phyloP scores from a whole-genome alignment of 345 rosid genomes.

The Cardiospermum halicacabum region DNA sequence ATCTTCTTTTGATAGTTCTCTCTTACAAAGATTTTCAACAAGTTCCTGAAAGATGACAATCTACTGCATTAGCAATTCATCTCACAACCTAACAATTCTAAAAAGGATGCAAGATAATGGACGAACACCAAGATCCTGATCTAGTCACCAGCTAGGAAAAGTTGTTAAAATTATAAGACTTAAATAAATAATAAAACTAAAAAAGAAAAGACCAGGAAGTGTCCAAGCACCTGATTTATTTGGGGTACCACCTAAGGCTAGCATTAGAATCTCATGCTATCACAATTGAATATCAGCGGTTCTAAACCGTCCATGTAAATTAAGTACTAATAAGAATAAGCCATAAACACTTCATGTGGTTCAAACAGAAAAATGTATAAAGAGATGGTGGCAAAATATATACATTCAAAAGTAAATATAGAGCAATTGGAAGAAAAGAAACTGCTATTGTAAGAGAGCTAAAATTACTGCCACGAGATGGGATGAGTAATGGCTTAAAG shows the following conservation, averaged over 20 bases:
- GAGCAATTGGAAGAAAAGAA: not conserved
- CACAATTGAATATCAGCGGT: not conserved
- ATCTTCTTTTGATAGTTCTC: constrained; percentile 82
- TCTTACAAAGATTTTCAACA: constrained; percentile 74
- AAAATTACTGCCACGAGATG: not conserved
- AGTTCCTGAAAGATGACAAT: constrained; percentile 89
- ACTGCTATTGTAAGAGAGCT: too few relatives aligned
- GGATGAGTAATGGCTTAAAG: not conserved
- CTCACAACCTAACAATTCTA: constrained; percentile 28
- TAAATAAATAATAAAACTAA: not conserved
- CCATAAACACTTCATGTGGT: too few relatives aligned
- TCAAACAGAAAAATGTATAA: too few relatives aligned
- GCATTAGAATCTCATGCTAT: not conserved
- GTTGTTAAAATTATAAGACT: not conserved
- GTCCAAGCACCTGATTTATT: too few relatives aligned
- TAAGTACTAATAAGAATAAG: too few relatives aligned
- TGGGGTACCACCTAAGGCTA: too few relatives aligned
- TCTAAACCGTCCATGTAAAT: not conserved
- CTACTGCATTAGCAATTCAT: constrained; percentile 64
- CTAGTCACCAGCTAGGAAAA: not conserved
- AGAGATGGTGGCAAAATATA: too few relatives aligned
- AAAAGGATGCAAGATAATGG: not conserved
- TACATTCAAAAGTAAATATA: not conserved
- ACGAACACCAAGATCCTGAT: not conserved
- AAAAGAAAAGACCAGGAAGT: not conserved